A percentile compares a stretch with the other conserved stretches of the same genome.
Evolutionary conservation across 805 yeast species (phyloP).

Genomic region (Groenewaldozyma tartarivorans): DNA sequence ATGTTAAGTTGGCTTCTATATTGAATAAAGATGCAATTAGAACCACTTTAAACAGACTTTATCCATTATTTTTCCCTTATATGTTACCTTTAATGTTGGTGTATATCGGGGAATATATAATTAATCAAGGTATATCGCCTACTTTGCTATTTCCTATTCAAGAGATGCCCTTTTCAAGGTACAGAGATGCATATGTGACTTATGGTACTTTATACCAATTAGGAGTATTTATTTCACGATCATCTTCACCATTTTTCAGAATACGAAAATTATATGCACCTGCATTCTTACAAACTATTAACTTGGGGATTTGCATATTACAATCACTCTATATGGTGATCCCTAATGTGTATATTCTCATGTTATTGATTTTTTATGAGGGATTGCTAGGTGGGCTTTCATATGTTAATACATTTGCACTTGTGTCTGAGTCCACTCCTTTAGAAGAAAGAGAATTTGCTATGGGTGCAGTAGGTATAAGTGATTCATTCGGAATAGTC

Average conservation of each 20-base stretch:
- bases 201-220: constrained; percentile 84
- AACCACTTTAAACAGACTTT: constrained; percentile 19
- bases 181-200: constrained; percentile 81
- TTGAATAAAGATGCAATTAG: background rate
- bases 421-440: constrained; percentile 52
- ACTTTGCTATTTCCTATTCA: constrained; percentile 71
- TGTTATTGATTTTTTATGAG: constrained; percentile 68
- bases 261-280: constrained; percentile 50
- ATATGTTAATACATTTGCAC: constrained; percentile 79
- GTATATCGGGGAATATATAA: constrained; percentile 75
- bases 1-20: background rate
- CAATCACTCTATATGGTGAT: constrained; percentile 59
- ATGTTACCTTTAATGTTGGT: constrained; percentile 82
- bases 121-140: constrained; percentile 88
- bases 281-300: constrained; percentile 56
- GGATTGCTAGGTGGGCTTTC: constrained; percentile 83
- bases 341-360: constrained; percentile 50
- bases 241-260: constrained; percentile 62
- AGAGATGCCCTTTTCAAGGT: constrained; percentile 56
- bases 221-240: constrained; percentile 87
- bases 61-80: constrained; percentile 33
- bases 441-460: constrained; percentile 59
- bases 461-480: constrained; percentile 73
- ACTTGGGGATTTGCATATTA: constrained; percentile 45
- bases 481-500: constrained; percentile 79